Conservation (phyloP, 805 yeast species). For the Candida chauliodis region DNA sequence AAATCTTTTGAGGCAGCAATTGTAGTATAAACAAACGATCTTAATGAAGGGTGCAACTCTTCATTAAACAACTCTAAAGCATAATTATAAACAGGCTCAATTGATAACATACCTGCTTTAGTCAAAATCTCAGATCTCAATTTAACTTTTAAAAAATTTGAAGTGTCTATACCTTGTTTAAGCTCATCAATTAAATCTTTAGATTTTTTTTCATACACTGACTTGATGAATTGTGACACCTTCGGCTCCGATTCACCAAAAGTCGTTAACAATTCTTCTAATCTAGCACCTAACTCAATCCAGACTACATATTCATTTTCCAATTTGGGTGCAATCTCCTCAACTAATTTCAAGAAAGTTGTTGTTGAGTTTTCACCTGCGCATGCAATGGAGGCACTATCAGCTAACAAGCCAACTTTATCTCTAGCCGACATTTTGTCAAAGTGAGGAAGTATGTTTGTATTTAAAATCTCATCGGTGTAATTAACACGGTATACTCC, state of each 20-base stretch:
- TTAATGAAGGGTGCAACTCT: slow-evolving; percentile 43
- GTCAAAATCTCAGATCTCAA: slow-evolving; percentile 39
- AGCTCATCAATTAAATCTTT: slow-evolving; percentile 20
- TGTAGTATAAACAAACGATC: slow-evolving; percentile 41
- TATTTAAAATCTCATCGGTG: slow-evolving; percentile 37
- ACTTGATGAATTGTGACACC: slow-evolving; percentile 27
- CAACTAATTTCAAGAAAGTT: slow-evolving; percentile 42
- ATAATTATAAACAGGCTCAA: slow-evolving; percentile 33
- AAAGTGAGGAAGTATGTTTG: slow-evolving; percentile 38
- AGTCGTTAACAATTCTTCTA: slow-evolving; percentile 35
- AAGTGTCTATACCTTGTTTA: slow-evolving; percentile 12
- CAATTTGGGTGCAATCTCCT: slow-evolving; percentile 24
- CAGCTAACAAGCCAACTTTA: slow-evolving; percentile 54
- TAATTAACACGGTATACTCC: slow-evolving; percentile 58
- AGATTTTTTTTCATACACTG: slow-evolving; percentile 27
- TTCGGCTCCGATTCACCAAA: slow-evolving; percentile 24
- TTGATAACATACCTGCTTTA: slow-evolving; percentile 36
- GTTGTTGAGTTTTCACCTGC: slow-evolving; percentile 41
- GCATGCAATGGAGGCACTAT: slow-evolving; percentile 45
- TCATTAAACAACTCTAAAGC: slow-evolving; percentile 29
- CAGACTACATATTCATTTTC: slow-evolving; percentile 49
- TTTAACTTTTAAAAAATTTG: slow-evolving; percentile 26
- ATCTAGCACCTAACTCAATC: slow-evolving; percentile 46
- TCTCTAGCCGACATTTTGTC: slow-evolving; percentile 42
- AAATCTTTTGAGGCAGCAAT: slow-evolving; percentile 35